Evolutionary conservation across 2,329 filamentous ascomycete genomes (phyloP).

Genomic region (Epichloe amarillans): DNA sequence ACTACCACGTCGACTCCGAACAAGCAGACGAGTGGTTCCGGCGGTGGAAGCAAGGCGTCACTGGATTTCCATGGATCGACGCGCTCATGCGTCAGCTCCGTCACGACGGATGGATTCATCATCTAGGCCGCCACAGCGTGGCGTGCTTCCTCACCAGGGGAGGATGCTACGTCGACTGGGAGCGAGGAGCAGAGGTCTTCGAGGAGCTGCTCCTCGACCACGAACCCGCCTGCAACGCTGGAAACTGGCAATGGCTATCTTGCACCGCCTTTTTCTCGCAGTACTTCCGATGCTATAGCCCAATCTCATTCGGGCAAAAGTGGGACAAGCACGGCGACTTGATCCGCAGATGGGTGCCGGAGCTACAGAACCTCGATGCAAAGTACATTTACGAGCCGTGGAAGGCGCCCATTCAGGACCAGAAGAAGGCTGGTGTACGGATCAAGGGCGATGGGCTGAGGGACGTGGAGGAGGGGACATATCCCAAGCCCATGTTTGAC

Average conservation of each 20-base stretch:
- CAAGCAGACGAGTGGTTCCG: conserved; percentile 52
- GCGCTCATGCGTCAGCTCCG: conserved; percentile 64
- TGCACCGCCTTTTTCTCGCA: conserved; percentile 65
- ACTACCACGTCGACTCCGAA: conserved; percentile 49
- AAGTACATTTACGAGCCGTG: conserved; percentile 73
- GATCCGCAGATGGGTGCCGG: conserved; percentile 53
- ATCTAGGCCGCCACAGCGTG: conserved; percentile 63
- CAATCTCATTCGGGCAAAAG: conserved; percentile 59
- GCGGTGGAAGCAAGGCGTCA: conserved; percentile 55
- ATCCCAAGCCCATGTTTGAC: conserved; percentile 69
- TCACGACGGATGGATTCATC: conserved; percentile 66
- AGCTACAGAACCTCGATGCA: conserved; percentile 44
- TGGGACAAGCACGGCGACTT: conserved; percentile 59
- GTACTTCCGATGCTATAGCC: conserved; percentile 58
- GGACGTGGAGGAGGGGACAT: conserved; percentile 33
- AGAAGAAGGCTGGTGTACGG: conserved; percentile 53
- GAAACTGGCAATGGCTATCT: conserved; percentile 68
- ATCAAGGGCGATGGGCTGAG: conserved; percentile 40
- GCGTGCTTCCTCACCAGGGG: conserved; percentile 71
- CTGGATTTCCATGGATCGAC: conserved; percentile 72
- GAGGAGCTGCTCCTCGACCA: conserved; percentile 66
- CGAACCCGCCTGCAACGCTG: conserved; percentile 58
- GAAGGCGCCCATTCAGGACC: conserved; percentile 55
- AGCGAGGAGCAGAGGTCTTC: conserved; percentile 65
- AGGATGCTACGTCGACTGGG: conserved; percentile 68